phyloP scores from a whole-genome alignment of 2,329 filamentous ascomycete species.

The Colletotrichum ledebouriae region DNA sequence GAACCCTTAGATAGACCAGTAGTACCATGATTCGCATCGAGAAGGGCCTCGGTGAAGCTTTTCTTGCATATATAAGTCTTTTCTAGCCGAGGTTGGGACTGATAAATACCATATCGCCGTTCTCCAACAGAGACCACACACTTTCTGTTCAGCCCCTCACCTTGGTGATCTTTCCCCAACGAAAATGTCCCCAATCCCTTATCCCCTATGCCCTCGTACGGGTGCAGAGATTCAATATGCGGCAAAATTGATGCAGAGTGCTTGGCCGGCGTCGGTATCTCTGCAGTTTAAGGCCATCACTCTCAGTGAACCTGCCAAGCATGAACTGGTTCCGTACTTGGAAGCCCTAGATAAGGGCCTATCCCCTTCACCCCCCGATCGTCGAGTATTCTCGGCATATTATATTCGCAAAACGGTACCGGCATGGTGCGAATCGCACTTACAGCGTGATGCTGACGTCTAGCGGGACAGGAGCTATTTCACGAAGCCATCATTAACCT shows the following conservation, averaged over 20 bases:
- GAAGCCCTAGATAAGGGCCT: constrained; percentile 60
- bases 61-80: too few species aligned
- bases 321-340: constrained; percentile 64
- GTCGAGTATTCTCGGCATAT: constrained; percentile 69
- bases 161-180: not conserved
- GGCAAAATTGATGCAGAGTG: constrained; percentile 61
- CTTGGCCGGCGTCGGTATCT: constrained; percentile 68
- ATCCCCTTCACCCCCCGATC: constrained; percentile 47
- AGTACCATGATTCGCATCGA: too few species aligned
- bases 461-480: constrained; percentile 66
- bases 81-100: too few species aligned
- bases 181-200: constrained; percentile 46
- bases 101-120: too few species aligned
- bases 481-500: constrained; percentile 72
- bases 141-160: not conserved
- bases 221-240: constrained; percentile 68
- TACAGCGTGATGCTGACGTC: not conserved
- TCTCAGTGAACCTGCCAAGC: constrained; percentile 69
- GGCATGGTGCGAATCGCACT: constrained; percentile 43
- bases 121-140: not conserved
- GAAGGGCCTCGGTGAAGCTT: too few species aligned
- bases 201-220: constrained; percentile 72
- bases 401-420: constrained; percentile 71
- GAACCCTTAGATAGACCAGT: too few species aligned
- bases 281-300: constrained; percentile 74